Base-by-base conservation (phyloP, 177 flowering plant genomes). In the Vitis hybrid region DNA sequence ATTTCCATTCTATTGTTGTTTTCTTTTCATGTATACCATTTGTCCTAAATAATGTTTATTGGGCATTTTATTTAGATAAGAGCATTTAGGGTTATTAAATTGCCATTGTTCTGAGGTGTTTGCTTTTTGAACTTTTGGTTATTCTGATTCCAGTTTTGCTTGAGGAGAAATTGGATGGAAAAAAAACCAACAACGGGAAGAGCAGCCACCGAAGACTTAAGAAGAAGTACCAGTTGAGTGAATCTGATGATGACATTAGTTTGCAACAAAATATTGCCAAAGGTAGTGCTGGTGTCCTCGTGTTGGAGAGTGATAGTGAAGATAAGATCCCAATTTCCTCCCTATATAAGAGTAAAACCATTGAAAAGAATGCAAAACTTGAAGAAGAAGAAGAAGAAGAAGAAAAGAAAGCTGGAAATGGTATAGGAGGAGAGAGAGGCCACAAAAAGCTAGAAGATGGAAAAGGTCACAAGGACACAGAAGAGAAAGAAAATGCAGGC, bases 171-270 rank as follows among this genome's bases (percentile, higher is more conserved):
- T 34, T 57, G 3, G 74, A 65, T 16, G 61, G 52, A 10, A 60
- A 57, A 29, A 77, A 81, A 71, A 20, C 72, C 5, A 48, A 50
- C 66, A 69, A 65, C 10, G 59, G 45, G 16, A 75, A 68, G 22
- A 65, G 65, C 13, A 68, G 31, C 18, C 60, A n/a, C 52, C 74
- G 70, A 50, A 70, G 75, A 20, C 85, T 74, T 11, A 78, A 75
- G 72, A 85, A 83, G 75, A 83, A 61, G 49, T 67, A 60, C 68
- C 78, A 74, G 48, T 15, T 73, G 3, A 68, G 62, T 71, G 82
- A 80, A 51, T 77, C 86, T 53, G 88, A 79, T 58, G 70, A 75
- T 64, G 79, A 76, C 1, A 45, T 16, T 34, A 18, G 53, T 71
- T 62, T 73, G 39, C 73, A 19, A 61, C 52, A 54, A 54, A 48